Base-by-base conservation (phyloP, 1,139 yeast genomes). In the Petasospora rhodanensis region DNA sequence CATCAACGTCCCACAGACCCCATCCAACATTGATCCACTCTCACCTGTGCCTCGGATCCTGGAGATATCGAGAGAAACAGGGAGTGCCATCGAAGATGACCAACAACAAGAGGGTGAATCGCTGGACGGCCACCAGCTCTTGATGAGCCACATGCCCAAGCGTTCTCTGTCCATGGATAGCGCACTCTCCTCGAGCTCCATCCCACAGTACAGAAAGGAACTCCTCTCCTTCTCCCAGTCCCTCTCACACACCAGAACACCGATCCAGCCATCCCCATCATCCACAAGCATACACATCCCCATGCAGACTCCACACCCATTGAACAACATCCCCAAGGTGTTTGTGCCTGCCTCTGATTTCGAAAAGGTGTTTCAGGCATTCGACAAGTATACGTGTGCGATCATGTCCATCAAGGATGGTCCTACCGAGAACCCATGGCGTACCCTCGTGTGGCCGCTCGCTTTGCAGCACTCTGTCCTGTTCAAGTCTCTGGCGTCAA, bases 371-470 rank as follows among this genome's bases (percentile, higher is more conserved):
- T 51, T 59, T 21, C 49, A 57, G 14, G 61, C 66, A 1, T 64
- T 64, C 37, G 67, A 63, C 33, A 55, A 67, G 32, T 72, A 73
- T 49, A 76, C 84, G 0, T 75, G 80, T 36, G 70, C 73, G 9
- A 75, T 78, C 31, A 66, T 78, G 71, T 73, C 81, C 2, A 73
- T 78, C 32, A 76, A 73, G 44, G 73, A 75, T 45, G 83, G 82
- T 0, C 73, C 75, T 0, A 59, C 69, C 6, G 83, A 77, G 41
- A 78, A 79, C 45, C 85, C 84, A 5, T 79, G 86, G 85, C 59
- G 80, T 33, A 66, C 68, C n/a, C 52, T 69, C 28, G 56, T 77
- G 30, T 56, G 77, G 46, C 84, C 85, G 1, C 53, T 75, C 32
- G 77, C 82, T 0, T 49, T 60, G 6, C 59, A 65, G 28, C 68